A percentile compares a stretch with the other conserved stretches of the same genome.
Conservation (phyloP, 306 rosid genomes). For the Mimosa pudica region DNA sequence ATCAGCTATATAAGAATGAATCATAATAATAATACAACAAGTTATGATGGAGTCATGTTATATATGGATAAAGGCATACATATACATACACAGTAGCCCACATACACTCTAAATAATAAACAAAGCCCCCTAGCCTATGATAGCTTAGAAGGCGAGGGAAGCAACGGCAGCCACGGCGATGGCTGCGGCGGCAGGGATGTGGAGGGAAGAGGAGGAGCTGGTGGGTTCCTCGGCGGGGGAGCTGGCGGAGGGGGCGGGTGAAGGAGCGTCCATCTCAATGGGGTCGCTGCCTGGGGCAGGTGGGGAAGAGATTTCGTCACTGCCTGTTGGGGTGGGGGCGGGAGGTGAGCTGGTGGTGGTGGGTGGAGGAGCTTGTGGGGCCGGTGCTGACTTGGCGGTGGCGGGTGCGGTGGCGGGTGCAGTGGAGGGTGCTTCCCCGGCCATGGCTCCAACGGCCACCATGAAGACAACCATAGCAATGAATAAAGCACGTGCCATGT, state of each 20-base stretch:
- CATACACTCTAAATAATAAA: too few relatives aligned
- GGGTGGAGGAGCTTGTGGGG: not conserved
- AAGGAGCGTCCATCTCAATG: constrained; percentile 10
- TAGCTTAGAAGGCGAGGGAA: constrained; percentile 41
- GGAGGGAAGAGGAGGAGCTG: not conserved
- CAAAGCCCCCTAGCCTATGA: not conserved
- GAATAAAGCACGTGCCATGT: not conserved
- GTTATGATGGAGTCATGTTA: too few relatives aligned
- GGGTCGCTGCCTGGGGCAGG: constrained; percentile 53
- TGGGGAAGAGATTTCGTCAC: constrained; percentile 44
- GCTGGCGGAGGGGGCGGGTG: not conserved
- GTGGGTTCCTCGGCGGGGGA: not conserved
- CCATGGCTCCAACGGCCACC: not conserved
- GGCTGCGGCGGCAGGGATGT: not conserved
- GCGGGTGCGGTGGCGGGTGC: constrained; percentile 37
- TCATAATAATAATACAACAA: too few relatives aligned
- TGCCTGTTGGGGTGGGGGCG: constrained; percentile 35
- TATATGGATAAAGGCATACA: too few relatives aligned
- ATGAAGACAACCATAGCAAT: not conserved
- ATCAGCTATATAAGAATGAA: too few relatives aligned
- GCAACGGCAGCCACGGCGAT: constrained; percentile 1
- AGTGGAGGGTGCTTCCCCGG: not conserved
- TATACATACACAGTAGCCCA: not conserved
- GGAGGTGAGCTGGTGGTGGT: constrained; percentile 23
- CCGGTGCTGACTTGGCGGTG: not conserved